phyloP scores from a whole-genome alignment of 768 basidiomycete genomes.

The Rhodotorula babjevae region DNA sequence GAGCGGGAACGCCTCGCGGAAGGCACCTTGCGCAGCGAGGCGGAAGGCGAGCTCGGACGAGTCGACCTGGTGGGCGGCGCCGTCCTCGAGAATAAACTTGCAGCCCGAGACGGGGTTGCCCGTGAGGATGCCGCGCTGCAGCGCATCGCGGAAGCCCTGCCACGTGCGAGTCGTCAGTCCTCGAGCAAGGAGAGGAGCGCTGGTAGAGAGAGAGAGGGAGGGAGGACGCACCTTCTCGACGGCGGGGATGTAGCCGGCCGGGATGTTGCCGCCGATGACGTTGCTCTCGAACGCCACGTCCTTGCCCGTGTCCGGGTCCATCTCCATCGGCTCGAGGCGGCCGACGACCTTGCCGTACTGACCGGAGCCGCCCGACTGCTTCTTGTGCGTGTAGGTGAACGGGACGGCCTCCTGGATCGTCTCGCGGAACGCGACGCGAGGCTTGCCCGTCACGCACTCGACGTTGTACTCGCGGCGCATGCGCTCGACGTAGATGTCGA shows the following conservation, averaged over 20 bases:
- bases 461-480: constrained; percentile 98
- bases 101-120: constrained; percentile 83
- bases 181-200: too few species aligned
- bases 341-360: constrained; percentile 93
- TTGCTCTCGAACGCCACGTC: constrained; percentile 70
- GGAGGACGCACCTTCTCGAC: constrained; percentile 68
- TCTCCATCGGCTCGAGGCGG: constrained; percentile 80
- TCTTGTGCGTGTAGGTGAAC: constrained; percentile 92
- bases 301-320: constrained; percentile 70
- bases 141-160: constrained; percentile 89
- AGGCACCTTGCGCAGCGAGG: constrained; percentile 81
- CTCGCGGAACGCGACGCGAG: constrained; percentile 93
- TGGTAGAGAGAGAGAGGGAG: background rate
- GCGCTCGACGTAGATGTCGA: constrained; percentile 98
- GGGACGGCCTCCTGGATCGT: constrained; percentile 76
- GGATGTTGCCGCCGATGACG: constrained; percentile 89
- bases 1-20: constrained; percentile 77
- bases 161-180: background rate
- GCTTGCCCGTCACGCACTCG: constrained; percentile 87
- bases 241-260: constrained; percentile 84
- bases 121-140: constrained; percentile 81
- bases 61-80: constrained; percentile 87
- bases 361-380: constrained; percentile 94
- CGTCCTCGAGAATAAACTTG: constrained; percentile 83
- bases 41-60: constrained; percentile 95